Conservation (phyloP, 805 yeast species). For the Teunomyces lycoperdinae region DNA sequence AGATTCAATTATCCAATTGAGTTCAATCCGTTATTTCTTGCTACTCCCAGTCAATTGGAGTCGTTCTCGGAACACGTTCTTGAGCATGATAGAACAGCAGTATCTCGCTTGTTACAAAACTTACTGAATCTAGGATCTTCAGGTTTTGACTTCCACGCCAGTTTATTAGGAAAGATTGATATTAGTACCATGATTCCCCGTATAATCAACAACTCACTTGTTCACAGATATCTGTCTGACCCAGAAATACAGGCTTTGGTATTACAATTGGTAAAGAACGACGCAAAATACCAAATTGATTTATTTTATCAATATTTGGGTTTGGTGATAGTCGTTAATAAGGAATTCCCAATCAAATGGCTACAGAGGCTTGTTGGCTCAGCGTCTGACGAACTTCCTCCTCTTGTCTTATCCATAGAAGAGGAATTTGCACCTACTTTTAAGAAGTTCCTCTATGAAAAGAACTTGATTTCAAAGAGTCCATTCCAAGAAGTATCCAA, state of each 20-base stretch:
- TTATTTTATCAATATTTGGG: conserved; percentile 8
- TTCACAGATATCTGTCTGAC: background rate
- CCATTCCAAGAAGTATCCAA: background rate
- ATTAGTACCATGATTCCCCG: background rate
- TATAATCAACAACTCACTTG: background rate
- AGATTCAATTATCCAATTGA: background rate
- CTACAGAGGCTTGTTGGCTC: background rate
- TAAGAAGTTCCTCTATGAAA: background rate
- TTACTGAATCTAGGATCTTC: conserved; percentile 1
- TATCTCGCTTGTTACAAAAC: background rate
- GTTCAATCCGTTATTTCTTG: conserved; percentile 8
- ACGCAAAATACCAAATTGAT: background rate
- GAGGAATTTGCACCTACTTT: background rate
- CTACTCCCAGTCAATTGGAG: background rate
- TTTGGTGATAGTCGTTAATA: background rate
- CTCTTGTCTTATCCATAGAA: background rate
- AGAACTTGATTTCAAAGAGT: background rate
- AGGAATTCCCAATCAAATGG: conserved; percentile 7
- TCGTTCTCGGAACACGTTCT: background rate
- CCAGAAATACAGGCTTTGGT: background rate
- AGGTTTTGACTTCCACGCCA: background rate
- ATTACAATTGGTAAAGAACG: background rate
- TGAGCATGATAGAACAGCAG: background rate
- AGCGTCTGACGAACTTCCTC: background rate
- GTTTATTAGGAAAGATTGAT: background rate